Evolutionary conservation across 352 stramenopile species (phyloP).

Genomic region (Phytophthora pistaciae): DNA sequence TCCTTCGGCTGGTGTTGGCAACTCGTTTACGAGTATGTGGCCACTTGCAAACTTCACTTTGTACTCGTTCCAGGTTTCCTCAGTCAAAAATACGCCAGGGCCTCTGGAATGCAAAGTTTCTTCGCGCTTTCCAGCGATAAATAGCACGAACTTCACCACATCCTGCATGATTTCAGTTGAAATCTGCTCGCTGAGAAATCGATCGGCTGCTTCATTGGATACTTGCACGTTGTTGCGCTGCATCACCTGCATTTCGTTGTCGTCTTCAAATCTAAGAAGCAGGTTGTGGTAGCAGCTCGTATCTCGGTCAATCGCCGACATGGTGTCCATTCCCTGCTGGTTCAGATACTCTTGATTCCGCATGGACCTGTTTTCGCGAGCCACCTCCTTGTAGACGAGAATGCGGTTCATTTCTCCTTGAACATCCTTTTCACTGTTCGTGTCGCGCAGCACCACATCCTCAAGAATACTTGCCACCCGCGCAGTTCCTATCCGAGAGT

Average conservation of each 20-base stretch:
- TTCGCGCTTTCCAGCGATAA: constrained; percentile 60
- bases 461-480: constrained; percentile 53
- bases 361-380: constrained; percentile 61
- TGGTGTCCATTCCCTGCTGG: constrained; percentile 53
- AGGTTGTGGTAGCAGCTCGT: constrained; percentile 58
- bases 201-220: constrained; percentile 45
- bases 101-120: constrained; percentile 51
- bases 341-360: constrained; percentile 60
- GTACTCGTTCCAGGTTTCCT: constrained; percentile 65
- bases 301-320: constrained; percentile 64
- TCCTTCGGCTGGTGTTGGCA: constrained; percentile 4
- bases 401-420: constrained; percentile 55
- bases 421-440: constrained; percentile 54
- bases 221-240: constrained; percentile 43
- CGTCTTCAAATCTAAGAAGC: constrained; percentile 71
- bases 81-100: constrained; percentile 46
- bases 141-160: constrained; percentile 66
- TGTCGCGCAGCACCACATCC: constrained; percentile 51
- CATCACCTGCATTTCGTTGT: constrained; percentile 52
- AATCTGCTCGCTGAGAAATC: constrained; percentile 57
- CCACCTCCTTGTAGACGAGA: constrained; percentile 75
- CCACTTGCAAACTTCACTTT: constrained; percentile 54
- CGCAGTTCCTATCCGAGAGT: constrained; percentile 35
- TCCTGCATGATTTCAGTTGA: constrained; percentile 49
- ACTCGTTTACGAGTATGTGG: not conserved